Percentiles rank a stretch among this genome's conserved stretches.
Evolutionary conservation across 2,329 filamentous ascomycete species (phyloP).

Genomic region (Cryphonectria nitschkei): DNA sequence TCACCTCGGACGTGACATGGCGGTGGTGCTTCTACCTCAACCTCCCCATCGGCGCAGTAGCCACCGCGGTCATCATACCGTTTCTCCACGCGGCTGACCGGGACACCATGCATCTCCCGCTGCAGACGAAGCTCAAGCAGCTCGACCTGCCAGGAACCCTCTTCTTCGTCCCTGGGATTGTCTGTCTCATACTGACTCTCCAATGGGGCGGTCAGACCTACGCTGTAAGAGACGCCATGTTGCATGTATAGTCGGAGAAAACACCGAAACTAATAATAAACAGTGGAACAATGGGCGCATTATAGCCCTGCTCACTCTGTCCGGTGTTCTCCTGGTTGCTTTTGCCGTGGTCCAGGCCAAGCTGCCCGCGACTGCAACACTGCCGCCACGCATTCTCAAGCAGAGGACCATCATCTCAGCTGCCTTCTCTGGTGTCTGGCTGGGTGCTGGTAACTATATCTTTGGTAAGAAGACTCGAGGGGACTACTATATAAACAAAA

Average conservation of each 20-base stretch:
- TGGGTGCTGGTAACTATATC: slow-evolving; percentile 30
- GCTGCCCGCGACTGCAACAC: slow-evolving; percentile 49
- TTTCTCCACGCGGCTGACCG: slow-evolving; percentile 29
- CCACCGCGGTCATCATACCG: slow-evolving; percentile 26
- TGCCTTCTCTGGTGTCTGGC: slow-evolving; percentile 41
- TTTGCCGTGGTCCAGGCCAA: slow-evolving; percentile 44
- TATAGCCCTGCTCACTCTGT: slow-evolving; percentile 37
- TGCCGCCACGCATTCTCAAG: slow-evolving; percentile 51
- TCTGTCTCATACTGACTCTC: slow-evolving; percentile 33
- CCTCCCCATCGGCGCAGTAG: neutral
- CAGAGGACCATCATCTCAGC: slow-evolving; percentile 46
- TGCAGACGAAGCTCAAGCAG: slow-evolving; percentile 31
- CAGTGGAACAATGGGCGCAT: slow-evolving; percentile 37
- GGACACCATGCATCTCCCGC: slow-evolving; percentile 22
- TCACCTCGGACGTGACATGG: slow-evolving; percentile 34
- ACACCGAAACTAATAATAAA: neutral
- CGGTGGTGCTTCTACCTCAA: slow-evolving; percentile 35
- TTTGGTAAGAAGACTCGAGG: slow-evolving; percentile 8
- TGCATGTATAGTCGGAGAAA: neutral
- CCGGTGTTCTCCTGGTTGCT: slow-evolving; percentile 32
- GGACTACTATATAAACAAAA: neutral
- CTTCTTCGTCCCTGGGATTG: slow-evolving; percentile 30
- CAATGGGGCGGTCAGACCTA: slow-evolving; percentile 35
- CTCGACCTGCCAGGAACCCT: slow-evolving; percentile 32
- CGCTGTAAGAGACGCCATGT: slow-evolving; percentile 10